Conservation (phyloP, 371 early-diverging fungal species). For the Haplosporangium sp. region DNA sequence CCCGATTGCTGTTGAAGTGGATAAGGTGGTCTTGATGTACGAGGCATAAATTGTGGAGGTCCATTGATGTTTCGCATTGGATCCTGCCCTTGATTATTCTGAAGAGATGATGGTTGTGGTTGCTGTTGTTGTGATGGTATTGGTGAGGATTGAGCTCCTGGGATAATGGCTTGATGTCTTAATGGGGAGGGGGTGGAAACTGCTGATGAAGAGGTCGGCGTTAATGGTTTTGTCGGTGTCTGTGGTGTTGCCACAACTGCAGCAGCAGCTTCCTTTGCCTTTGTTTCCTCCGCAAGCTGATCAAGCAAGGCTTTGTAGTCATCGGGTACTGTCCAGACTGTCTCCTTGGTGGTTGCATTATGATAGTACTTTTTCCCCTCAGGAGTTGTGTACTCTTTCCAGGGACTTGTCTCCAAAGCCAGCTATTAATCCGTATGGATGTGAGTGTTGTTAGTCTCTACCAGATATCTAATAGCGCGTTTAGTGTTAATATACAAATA, state of each 20-base stretch:
- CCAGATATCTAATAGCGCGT: no score
- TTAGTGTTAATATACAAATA: no score
- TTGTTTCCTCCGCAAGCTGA: conserved; percentile 58
- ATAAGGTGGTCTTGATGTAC: conserved; percentile 19
- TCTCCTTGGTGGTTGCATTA: conserved; percentile 83
- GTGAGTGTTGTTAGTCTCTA: background rate
- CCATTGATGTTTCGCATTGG: conserved; percentile 1
- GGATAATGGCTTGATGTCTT: conserved; percentile 28
- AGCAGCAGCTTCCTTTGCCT: conserved; percentile 51
- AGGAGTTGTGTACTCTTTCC: conserved; percentile 91
- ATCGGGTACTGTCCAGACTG: conserved; percentile 89
- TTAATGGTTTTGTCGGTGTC: conserved; percentile 9
- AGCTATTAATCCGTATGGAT: conserved; percentile 47
- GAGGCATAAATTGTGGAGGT: conserved; percentile 16
- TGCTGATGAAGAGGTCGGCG: conserved; percentile 27
- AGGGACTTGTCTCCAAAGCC: conserved; percentile 75
- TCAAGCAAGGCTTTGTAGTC: conserved; percentile 72
- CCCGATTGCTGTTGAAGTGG: conserved; percentile 23
- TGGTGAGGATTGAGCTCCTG: conserved; percentile 16
- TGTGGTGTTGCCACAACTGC: conserved; percentile 7
- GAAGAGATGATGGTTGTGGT: conserved; percentile 1
- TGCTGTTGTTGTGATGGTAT: conserved; percentile 13
- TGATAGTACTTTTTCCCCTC: conserved; percentile 93
- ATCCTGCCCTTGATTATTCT: background rate
- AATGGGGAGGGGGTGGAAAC: conserved; percentile 46